Evolutionary conservation across 2,329 filamentous ascomycete species (phyloP), one percentile per base, ranked within the genome.

Genomic region (Neocucurbitaria cava): DNA sequence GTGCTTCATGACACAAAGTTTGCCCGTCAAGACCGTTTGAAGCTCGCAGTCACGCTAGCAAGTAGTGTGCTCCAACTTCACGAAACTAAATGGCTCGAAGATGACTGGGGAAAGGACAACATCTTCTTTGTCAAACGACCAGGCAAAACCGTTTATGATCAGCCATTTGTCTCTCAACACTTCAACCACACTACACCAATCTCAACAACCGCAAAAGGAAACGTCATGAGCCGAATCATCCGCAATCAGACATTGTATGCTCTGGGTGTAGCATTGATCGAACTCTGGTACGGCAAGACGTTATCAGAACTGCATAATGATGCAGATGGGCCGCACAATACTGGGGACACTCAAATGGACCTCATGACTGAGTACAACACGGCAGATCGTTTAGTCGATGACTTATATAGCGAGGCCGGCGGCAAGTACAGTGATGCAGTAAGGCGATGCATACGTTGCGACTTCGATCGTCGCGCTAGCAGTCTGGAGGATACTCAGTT

Each of bases 171-270:
- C 2, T 52, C 52, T 5, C 57, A 61, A 11, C 45, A 57, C 42
- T 49, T 66, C 49, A 43, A 52, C 40, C 21, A 35, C 33, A 18
- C 24, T n/a, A 10, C 23, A 11, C 11, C 20, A 20, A 20, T 21
- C 10, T 4, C 46, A 1, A 5, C 42, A 9, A 24, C 42, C 8
- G 40, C 28, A 5, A 42, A n/a, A 9, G 9, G 39, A 51, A 17
- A 51, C 56, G 17, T 45, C 24, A 30, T 43, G 41, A 43, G 39
- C 20, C 54, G 59, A 1, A 52, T 69, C 17, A 72, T 73, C n/a
- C 56, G 62, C 0, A 74, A 75, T 36, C 60, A 65, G 28, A 65
- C 69, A 0, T 35, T 77, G 3, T 76, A 74, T 42, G 67, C 72
- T 0, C 54, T 76, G 0, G 73, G 73, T 0, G 53, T 76, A 1